A percentile compares a stretch with the other conserved stretches of the same genome.
phyloP scores from a whole-genome alignment of 2,329 filamentous ascomycete genomes.

The Teratosphaeria zuluensis region DNA sequence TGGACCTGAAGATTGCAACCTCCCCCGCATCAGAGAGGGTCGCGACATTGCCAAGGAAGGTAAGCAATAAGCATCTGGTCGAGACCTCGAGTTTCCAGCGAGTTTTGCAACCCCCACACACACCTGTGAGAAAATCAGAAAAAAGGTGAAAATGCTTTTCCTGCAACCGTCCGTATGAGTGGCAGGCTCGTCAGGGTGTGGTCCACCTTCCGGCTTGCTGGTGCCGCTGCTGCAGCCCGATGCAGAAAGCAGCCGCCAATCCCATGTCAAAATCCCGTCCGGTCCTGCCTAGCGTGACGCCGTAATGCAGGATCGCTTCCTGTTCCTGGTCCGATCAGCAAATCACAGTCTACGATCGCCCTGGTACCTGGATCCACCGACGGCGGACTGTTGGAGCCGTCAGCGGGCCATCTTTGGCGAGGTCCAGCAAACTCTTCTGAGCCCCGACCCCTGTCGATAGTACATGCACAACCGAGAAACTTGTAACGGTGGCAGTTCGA shows the following conservation, averaged over 20 bases:
- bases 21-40: no score
- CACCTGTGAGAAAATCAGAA: background rate
- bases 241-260: background rate
- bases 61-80: background rate
- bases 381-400: background rate
- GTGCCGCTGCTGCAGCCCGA: background rate
- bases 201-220: background rate
- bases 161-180: background rate
- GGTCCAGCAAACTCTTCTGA: background rate
- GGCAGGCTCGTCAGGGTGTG: background rate
- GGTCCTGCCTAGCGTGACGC: background rate
- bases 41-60: no score
- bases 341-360: background rate
- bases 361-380: background rate
- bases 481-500: background rate
- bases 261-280: background rate
- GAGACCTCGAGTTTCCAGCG: background rate
- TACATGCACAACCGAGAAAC: conserved; percentile 3
- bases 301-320: background rate
- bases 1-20: background rate
- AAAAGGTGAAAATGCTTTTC: background rate
- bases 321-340: background rate
- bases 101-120: background rate
- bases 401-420: background rate
- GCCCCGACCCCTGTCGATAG: background rate